Evolutionary conservation across 345 rosid genomes (phyloP).

Genomic region (Lagerstroemia speciosa): DNA sequence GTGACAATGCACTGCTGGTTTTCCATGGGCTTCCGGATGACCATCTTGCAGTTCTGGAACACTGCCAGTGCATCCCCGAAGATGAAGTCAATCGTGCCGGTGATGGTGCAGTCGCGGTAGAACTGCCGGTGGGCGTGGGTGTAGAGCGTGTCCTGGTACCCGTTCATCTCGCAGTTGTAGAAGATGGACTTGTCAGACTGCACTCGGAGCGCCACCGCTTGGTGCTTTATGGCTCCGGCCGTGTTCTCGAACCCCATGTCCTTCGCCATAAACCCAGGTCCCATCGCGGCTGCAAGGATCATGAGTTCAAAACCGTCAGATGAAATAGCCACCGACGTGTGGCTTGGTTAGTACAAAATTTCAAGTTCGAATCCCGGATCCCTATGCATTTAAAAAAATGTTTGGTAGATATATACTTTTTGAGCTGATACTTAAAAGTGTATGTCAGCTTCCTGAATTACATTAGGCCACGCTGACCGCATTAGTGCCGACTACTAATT

Average conservation of each 20-base stretch:
- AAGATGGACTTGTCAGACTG: constrained; percentile 41
- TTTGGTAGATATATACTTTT: no score
- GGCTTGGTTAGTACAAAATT: no score
- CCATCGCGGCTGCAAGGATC: constrained; percentile 29
- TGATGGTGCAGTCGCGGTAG: constrained; percentile 61
- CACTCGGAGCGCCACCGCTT: constrained; percentile 68
- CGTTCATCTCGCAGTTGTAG: constrained; percentile 50
- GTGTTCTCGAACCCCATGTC: constrained; percentile 60
- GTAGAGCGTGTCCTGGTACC: constrained; percentile 66
- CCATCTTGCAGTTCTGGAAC: constrained; percentile 56
- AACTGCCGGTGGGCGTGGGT: constrained; percentile 55
- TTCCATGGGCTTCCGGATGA: constrained; percentile 36
- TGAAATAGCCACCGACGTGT: no score
- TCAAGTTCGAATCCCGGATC: no score
- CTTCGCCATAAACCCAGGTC: constrained; percentile 55
- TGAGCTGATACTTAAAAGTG: no score
- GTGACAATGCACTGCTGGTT: constrained; percentile 50
- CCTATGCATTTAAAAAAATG: no score
- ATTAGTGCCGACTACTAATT: no score
- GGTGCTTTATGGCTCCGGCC: constrained; percentile 48
- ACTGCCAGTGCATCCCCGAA: constrained; percentile 46
- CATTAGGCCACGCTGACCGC: no score
- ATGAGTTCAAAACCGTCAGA: not conserved
- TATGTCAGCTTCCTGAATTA: no score
- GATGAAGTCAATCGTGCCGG: constrained; percentile 71